Conservation (phyloP, 2,329 filamentous ascomycete genomes). For the Xylariaceae sp. region DNA sequence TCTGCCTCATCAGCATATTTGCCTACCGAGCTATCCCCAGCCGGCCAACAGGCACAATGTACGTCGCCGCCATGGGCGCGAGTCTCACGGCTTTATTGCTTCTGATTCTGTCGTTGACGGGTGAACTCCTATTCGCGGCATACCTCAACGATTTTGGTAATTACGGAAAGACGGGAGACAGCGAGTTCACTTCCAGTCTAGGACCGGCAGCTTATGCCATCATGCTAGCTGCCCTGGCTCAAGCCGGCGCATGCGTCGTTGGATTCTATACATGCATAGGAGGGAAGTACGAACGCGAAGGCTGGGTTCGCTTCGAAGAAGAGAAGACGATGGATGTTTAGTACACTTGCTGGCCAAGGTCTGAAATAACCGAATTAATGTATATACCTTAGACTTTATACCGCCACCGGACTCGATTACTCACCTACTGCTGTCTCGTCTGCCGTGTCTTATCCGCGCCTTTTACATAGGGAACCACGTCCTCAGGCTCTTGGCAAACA, state of each 20-base stretch:
- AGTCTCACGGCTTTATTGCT: conserved; percentile 5
- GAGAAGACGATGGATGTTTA: neutral
- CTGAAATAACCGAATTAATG: too few relatives aligned
- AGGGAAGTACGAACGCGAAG: conserved; percentile 14
- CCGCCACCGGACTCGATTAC: too few relatives aligned
- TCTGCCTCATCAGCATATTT: conserved; percentile 5
- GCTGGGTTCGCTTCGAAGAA: neutral
- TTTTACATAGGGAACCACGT: too few relatives aligned
- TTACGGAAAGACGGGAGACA: neutral
- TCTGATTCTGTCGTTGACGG: conserved; percentile 7
- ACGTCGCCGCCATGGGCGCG: conserved; percentile 1
- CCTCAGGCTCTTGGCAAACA: too few relatives aligned
- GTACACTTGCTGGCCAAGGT: neutral
- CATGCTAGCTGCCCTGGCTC: neutral
- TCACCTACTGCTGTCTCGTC: too few relatives aligned
- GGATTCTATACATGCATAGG: conserved; percentile 17
- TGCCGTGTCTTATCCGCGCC: too few relatives aligned
- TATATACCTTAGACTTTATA: too few relatives aligned
- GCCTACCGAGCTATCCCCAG: conserved; percentile 6
- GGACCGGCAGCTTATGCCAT: conserved; percentile 5
- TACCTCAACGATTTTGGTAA: neutral
- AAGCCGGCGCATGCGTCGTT: conserved; percentile 6
- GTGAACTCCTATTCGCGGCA: conserved; percentile 2
- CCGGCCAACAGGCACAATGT: neutral
- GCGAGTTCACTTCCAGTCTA: neutral